Evolutionary conservation across 2,329 filamentous ascomycete species (phyloP), one percentile per base, ranked within the genome.

Genomic region (Nemania serpens): DNA sequence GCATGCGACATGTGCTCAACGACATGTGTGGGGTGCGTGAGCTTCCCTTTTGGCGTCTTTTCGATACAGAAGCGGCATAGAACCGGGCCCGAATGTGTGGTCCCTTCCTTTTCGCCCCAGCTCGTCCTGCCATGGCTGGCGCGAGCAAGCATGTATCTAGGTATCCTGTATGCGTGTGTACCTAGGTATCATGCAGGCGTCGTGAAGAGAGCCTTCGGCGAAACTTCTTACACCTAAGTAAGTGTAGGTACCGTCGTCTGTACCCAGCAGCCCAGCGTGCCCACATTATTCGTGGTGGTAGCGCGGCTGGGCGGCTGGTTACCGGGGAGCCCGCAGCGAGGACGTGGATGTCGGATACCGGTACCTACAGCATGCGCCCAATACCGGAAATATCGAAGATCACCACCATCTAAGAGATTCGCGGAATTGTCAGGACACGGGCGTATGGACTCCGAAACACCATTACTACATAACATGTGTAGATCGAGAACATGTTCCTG

Each of bases 171-270:
- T 36, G 34, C 34, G 20, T 47, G n/a, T 6, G 43, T 17, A 47
- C 10, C 49, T 54, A 54, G 61, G 50, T 37, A 36, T 61, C 43
- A 64, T 64, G 62, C 62, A 59, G 58, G 42, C 39, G 46, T 64
- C 62, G 62, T 62, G 59, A 64, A 62, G 58, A 59, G 42, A 29
- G 25, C 25, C 11, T 43, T n/a, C 9, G 45, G 49, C 45, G 51
- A 39, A 39, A n/a, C 11, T 39, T n/a, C 36, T 39, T 39, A 12
- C 15, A 13, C 36, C 11, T 42, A 10, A 20, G n/a, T 13, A 42
- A 20, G 2, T 43, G 5, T 43, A 43, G 41, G 17, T 39, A 39
- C 36, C 15, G 34, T 6, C 34, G 12, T n/a, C 25, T 4, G 25
- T 7, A 29, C 25, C 25, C 25, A 29, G 25, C 25, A 29, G 25